Evolutionary conservation across 768 basidiomycete species (phyloP).

Genomic region (Phaeotremella skinneri): DNA sequence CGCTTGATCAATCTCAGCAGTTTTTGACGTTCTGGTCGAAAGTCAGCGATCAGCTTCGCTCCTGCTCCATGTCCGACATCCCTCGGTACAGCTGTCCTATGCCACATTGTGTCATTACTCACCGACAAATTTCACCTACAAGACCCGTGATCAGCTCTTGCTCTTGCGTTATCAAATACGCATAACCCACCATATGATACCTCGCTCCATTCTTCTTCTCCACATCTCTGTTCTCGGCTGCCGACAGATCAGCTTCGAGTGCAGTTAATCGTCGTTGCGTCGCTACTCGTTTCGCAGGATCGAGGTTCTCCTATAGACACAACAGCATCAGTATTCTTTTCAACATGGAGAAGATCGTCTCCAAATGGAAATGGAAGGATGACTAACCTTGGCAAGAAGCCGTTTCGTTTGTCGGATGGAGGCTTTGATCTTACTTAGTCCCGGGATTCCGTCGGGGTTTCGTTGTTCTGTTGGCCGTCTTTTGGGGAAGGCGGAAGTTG

Average conservation of each 20-base stretch:
- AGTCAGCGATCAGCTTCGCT: too few relatives aligned
- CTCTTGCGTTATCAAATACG: background rate
- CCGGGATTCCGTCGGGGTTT: conserved; percentile 55
- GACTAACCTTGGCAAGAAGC: conserved; percentile 70
- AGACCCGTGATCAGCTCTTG: background rate
- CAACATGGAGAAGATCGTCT: background rate
- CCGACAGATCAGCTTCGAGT: conserved; percentile 59
- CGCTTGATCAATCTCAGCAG: conserved; percentile 68
- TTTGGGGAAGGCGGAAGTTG: conserved; percentile 3
- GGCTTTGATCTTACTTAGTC: conserved; percentile 83
- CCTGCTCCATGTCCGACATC: too few relatives aligned
- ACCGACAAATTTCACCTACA: conserved; percentile 85
- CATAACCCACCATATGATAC: conserved; percentile 66
- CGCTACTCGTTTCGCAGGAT: conserved; percentile 77
- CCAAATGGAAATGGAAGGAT: background rate
- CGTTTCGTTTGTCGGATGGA: conserved; percentile 76
- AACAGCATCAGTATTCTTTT: background rate
- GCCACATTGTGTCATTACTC: conserved; percentile 28
- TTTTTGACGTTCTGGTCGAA: conserved; percentile 80
- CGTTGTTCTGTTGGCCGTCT: conserved; percentile 22
- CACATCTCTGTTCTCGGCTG: conserved; percentile 43
- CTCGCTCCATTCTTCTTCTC: conserved; percentile 65
- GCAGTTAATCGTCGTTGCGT: conserved; percentile 75
- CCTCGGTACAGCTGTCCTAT: too few relatives aligned
- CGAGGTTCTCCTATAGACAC: conserved; percentile 64